Base-by-base conservation (phyloP, 345 rosid genomes). In the Brassica nigra region DNA sequence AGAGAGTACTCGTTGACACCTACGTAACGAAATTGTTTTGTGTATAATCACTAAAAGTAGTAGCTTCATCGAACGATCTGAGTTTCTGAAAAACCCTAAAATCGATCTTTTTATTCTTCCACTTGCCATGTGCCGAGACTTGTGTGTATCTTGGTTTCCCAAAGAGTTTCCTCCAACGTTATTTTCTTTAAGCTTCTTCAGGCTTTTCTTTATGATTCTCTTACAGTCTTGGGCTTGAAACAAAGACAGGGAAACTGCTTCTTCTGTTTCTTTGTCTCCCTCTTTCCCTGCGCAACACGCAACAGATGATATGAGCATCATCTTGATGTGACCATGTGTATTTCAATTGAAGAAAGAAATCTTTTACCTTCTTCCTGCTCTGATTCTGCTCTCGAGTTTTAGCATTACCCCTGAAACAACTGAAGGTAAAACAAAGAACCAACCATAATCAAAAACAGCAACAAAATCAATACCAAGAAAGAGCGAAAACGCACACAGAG, bases 341-440 rank as follows among this genome's bases (percentile, higher is more conserved):
- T 57, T 42, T 31, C 31, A 58, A 23, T 23, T 1, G 15, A 55
- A 4, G 66, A 9, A 23, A 29, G 2, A 49, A 15, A 31, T n/a
- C 8, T 7, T 47, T 59, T 67, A 79, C 78, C 78, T 62, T 74
- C 8, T 74, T 54, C 42, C 39, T 75, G 29, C 37, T 64, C 23
- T 70, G 76, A 44, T 65, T 76, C 64, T 81, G 80, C 31, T 71
- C 80, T 70, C 72, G 73, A 57, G 74, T 33, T 76, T 70, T 71
- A 71, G 77, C 15, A 65, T 58, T 34, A 44, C 73, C 69, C 63
- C 3, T 76, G 57, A 76, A 76, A 18, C 83, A 81, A 57, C 80
- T 81, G 9, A 6, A 54, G 10, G 52, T 30, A 70, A 8, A 58
- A n/a, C 47, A 64, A 64, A 57, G 14, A 62, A 15, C 3, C 36